A percentile compares a stretch with the other conserved stretches of the same genome.
These are phyloP conservation scores for Mycena amicta DNA, from an alignment of 768 basidiomycete genomes.

Conservation along the genomic window DNA sequence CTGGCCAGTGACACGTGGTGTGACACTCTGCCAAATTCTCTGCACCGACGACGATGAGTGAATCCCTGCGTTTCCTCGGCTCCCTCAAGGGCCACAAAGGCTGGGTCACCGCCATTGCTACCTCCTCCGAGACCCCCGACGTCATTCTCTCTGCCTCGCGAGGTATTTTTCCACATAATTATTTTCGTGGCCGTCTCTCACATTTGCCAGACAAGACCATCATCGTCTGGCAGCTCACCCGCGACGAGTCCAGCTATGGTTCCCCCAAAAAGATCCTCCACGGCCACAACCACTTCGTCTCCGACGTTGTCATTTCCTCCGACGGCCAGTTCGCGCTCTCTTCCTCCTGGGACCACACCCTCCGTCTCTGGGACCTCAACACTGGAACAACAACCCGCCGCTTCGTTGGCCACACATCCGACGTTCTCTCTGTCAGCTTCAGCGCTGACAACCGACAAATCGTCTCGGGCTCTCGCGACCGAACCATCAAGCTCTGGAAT, in stretches of 20 bases:
- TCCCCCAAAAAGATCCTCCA: conserved; percentile 97
- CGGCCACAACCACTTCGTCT: conserved; percentile 99
- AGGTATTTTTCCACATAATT: conserved; percentile 54
- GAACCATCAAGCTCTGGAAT: conserved; percentile 99
- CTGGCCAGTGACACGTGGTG: not conserved
- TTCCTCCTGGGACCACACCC: conserved; percentile 99
- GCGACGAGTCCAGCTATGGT: conserved; percentile 88
- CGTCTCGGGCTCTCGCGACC: conserved; percentile 96
- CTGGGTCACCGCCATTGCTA: conserved; percentile 99
- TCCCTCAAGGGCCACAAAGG: conserved; percentile 92
- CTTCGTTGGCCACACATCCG: conserved; percentile 97
- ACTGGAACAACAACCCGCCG: conserved; percentile 94
- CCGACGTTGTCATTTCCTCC: conserved; percentile 97
- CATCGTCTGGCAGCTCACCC: conserved; percentile 98
- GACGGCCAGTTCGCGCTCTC: conserved; percentile 99
- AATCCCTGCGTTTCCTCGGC: conserved; percentile 89
- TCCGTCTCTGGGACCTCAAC: conserved; percentile 99
- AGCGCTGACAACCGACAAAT: conserved; percentile 99
- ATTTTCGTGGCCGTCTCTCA: conserved; percentile 28
- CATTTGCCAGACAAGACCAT: conserved; percentile 89
- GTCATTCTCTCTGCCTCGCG: conserved; percentile 98
- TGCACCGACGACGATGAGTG: conserved; percentile 59
- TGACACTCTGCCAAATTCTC: conserved; percentile 11
- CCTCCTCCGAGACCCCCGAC: conserved; percentile 97
- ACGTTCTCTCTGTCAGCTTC: conserved; percentile 99